Percentiles rank a stretch among this genome's conserved stretches.
Evolutionary conservation across 129 eudicot species (phyloP).

Genomic region (Calendula officinalis): DNA sequence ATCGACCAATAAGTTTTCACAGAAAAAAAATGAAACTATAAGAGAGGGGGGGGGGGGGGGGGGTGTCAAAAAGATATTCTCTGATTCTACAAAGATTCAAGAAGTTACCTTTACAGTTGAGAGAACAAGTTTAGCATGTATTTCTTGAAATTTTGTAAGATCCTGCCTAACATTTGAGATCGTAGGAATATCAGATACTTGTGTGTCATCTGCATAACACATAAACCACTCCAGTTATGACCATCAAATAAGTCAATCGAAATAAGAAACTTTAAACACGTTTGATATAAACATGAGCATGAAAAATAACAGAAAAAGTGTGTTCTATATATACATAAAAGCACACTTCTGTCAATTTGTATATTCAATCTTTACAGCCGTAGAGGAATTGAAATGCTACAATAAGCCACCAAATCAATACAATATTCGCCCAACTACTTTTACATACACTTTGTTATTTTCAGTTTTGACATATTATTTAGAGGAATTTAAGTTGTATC

Average conservation of each 20-base stretch:
- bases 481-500: neutral
- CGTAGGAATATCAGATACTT: conserved; percentile 72
- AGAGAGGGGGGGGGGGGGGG: no score
- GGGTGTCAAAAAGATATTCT: neutral
- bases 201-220: conserved; percentile 77
- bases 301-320: conserved; percentile 12
- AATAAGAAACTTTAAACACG: neutral
- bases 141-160: conserved; percentile 88
- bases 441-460: conserved; percentile 9
- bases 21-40: conserved; percentile 18
- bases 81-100: conserved; percentile 11
- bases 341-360: conserved; percentile 1
- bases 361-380: conserved; percentile 12
- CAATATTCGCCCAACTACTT: neutral
- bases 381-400: neutral
- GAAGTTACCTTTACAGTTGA: conserved; percentile 69
- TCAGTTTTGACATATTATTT: conserved; percentile 1
- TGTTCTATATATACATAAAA: neutral
- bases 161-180: conserved; percentile 94
- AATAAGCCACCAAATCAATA: neutral
- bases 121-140: conserved; percentile 83
- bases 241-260: conserved; percentile 5
- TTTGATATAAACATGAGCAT: neutral
- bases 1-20: conserved; percentile 3
- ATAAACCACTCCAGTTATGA: conserved; percentile 20